Base-by-base conservation (phyloP, 2,329 filamentous ascomycete species). In the Monilinia fructicola region DNA sequence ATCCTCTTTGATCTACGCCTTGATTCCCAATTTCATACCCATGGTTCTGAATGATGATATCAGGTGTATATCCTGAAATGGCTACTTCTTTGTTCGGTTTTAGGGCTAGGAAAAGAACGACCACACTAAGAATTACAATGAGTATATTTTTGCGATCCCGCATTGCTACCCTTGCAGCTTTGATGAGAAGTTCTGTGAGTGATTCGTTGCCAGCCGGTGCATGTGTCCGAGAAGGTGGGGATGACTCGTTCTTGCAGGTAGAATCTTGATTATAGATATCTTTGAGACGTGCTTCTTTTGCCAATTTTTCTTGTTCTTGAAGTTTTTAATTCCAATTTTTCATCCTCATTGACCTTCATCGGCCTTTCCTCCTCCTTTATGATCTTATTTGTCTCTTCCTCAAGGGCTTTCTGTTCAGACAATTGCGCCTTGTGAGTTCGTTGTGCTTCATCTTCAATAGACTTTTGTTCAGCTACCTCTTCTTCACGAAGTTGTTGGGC, bases 91-190 rank as follows among this genome's bases (percentile, higher is more conserved):
- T 16, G 11, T 52, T 66, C 7, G 74, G 69, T 42, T 68, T 70
- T 7, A 76, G n/a, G 1, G 84, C 82, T 12, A 88, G 77, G 38
- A 85, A 65, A 18, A 87, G 70, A 2, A 87, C 80, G n/a, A 88
- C 73, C 2, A 84, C 67, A 65, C 83, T 81, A 61, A 89, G 77
- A 0, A 84, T 72, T 6, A 80, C 78, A 35, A 89, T 88, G n/a
- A 81, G 77, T 12, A 88, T 74, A 66, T 88, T 89, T 77, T 84
- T 87, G 67, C 80, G 80, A 71, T 89, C 86, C 56, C 82, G 80
- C 71, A 88, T 72, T 23, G 85, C 75, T 10, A 88, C 82, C 42
- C 81, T 80, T 61, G 79, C 77, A 0, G 85, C 84, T 69, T 85
- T 83, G 11, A 85, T 71, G 0, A 88, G 72, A 11, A 88, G 77